Evolutionary conservation across 179 eudicot species (phyloP).

Genomic region (Carnegiea gigantea): DNA sequence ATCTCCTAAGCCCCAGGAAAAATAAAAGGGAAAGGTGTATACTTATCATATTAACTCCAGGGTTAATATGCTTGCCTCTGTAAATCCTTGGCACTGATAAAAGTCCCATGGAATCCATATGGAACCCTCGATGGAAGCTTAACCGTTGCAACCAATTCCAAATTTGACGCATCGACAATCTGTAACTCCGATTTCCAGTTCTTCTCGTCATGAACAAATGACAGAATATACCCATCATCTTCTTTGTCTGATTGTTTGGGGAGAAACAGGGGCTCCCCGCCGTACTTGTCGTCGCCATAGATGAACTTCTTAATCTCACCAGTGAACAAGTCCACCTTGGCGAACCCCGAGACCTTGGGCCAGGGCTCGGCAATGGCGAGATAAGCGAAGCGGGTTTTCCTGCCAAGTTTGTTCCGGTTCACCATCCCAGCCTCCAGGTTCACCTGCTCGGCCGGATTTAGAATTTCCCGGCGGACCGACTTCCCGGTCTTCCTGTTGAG

Average conservation of each 20-base stretch:
- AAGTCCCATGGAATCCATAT: slow-evolving; percentile 87
- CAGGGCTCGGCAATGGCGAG: slow-evolving; percentile 89
- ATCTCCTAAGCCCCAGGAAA: slow-evolving; percentile 25
- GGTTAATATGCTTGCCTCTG: slow-evolving; percentile 41
- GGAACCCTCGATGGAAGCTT: slow-evolving; percentile 75
- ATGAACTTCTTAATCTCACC: slow-evolving; percentile 52
- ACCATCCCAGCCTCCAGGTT: slow-evolving; percentile 90
- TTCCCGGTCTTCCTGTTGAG: slow-evolving; percentile 59
- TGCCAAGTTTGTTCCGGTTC: slow-evolving; percentile 57
- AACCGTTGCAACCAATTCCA: slow-evolving; percentile 56
- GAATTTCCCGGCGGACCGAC: slow-evolving; percentile 49
- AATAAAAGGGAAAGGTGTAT: not conserved
- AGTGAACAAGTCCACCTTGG: slow-evolving; percentile 59
- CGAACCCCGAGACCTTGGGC: slow-evolving; percentile 86
- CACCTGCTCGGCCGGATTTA: slow-evolving; percentile 39
- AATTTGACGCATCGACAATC: slow-evolving; percentile 54
- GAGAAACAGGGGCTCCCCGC: slow-evolving; percentile 74
- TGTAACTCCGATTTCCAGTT: slow-evolving; percentile 58
- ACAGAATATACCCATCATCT: slow-evolving; percentile 69
- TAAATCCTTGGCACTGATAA: slow-evolving; percentile 52
- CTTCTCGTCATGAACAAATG: slow-evolving; percentile 74
- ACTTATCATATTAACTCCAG: not conserved
- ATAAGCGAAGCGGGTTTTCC: slow-evolving; percentile 68
- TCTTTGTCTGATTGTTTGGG: slow-evolving; percentile 38
- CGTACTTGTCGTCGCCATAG: slow-evolving; percentile 59